A percentile compares a stretch with the other conserved stretches of the same genome.
These are phyloP conservation scores for Lachnellula hyalina DNA, from an alignment of 2,329 filamentous ascomycete genomes.

Conservation along the genomic window DNA sequence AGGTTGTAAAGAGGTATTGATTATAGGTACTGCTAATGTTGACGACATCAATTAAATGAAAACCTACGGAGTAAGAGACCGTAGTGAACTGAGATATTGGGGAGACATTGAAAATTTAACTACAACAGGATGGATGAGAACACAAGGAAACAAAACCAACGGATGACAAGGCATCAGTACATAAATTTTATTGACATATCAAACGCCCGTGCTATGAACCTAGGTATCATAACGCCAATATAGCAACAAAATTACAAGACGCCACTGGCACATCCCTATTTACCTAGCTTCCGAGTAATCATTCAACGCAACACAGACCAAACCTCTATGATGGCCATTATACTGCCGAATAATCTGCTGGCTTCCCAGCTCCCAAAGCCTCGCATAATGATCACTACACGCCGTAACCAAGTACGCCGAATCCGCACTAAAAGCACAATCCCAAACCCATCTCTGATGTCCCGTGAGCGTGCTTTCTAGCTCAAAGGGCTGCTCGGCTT, in stretches of 20 bases:
- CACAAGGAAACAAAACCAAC: not conserved
- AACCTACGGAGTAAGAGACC: no score
- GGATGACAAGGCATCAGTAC: not conserved
- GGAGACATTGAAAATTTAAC: not conserved
- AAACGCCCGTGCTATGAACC: not conserved
- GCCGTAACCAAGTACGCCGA: constrained; percentile 70
- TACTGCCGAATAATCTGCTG: constrained; percentile 70
- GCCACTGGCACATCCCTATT: not conserved
- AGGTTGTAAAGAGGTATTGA: no score
- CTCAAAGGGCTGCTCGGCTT: constrained; percentile 48
- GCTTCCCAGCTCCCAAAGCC: constrained; percentile 65
- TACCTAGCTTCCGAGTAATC: constrained; percentile 43
- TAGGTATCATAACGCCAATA: not conserved
- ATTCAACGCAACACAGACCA: constrained; percentile 66
- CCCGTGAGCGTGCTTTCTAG: constrained; percentile 65
- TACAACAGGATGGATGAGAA: not conserved
- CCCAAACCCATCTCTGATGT: constrained; percentile 75
- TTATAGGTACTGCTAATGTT: no score
- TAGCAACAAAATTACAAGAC: not conserved
- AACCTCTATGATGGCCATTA: constrained; percentile 66
- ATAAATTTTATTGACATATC: not conserved
- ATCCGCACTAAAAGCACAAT: constrained; percentile 71
- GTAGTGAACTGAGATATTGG: no score
- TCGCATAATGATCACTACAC: constrained; percentile 68
- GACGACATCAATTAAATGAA: no score